phyloP scores from a whole-genome alignment of 352 stramenopile genomes.

The Phytophthora foliorum region DNA sequence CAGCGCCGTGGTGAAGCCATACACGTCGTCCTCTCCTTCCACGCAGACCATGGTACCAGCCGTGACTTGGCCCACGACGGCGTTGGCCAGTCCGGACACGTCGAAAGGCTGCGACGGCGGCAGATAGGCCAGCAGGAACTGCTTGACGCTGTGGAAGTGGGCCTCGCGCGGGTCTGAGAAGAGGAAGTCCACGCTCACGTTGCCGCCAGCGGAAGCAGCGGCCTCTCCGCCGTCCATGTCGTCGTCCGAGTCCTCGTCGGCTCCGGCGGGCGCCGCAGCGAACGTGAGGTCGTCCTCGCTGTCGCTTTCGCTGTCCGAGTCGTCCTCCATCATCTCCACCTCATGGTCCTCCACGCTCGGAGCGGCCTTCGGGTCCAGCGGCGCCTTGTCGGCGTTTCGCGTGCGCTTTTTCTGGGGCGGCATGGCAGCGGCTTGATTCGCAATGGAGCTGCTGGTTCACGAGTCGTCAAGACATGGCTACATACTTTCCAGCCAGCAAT shows the following conservation, averaged over 20 bases:
- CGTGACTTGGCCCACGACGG: constrained; percentile 79
- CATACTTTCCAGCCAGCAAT: neutral
- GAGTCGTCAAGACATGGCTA: constrained; percentile 2
- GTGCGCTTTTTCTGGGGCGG: constrained; percentile 49
- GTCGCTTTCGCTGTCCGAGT: constrained; percentile 51
- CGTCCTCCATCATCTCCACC: constrained; percentile 64
- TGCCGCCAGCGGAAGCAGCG: constrained; percentile 30
- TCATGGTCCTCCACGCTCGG: constrained; percentile 26
- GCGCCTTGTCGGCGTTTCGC: constrained; percentile 32
- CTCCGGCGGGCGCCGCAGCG: constrained; percentile 35
- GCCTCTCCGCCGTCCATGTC: constrained; percentile 67
- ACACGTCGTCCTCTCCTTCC: constrained; percentile 83
- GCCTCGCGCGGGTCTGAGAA: constrained; percentile 84
- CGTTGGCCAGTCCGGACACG: constrained; percentile 81
- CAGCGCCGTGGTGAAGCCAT: constrained; percentile 89
- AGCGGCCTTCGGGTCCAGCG: constrained; percentile 19
- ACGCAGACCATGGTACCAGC: constrained; percentile 85
- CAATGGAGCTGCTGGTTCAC: constrained; percentile 16
- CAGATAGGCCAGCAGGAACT: constrained; percentile 83
- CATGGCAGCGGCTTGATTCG: constrained; percentile 17
- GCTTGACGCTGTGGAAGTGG: constrained; percentile 90
- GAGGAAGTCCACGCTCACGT: constrained; percentile 85
- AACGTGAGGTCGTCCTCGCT: constrained; percentile 77
- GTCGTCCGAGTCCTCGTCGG: constrained; percentile 64
- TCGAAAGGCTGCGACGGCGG: constrained; percentile 82